Base-by-base conservation (phyloP, 164 flowering plant genomes). In the Chimonanthus praecox region DNA sequence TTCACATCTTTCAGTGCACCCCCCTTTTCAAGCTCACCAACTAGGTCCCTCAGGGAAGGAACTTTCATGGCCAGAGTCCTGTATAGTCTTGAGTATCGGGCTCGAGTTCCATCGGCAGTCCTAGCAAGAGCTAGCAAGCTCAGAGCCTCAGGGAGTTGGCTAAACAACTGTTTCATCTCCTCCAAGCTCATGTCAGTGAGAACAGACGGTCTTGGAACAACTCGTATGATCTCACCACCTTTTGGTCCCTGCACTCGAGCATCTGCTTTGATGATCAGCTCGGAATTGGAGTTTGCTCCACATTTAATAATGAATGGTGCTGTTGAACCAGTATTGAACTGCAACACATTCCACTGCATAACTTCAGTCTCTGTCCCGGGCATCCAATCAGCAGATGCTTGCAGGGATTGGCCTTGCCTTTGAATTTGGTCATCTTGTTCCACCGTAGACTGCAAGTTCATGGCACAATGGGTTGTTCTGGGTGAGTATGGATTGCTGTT, bases 101-200 rank as follows among this genome's bases (percentile, higher is more conserved):
- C 99, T 49, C 98, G 87, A 6, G 98, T 93, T n/a, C 97, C 97
- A 74, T 95, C 99, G 4, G 95, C 90, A 7, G 99, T 95, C 77
- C 95, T 88, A 64, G 98, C 98, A 13, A 93, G 81, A 68, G 98
- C 92, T 68, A 95, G 89, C 82, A 89, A 85, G 83, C 94, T 90
- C n/a, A 95, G 78, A 71, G 99, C 92, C 80, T 93, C 97, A 0
- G 98, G 99, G 4, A 95, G 89, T 67, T 90, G 87, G 48, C 87
- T 75, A 79, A 95, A 93, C 47, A 89, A 81, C 49, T 88, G 86
- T 80, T 93, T 95, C 78, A 95, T 90, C 67, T 90, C 98, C 68
- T 95, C 99, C 87, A 95, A 79, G 77, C 80, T 89, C 96, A 85
- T 84, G 51, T 87, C 88, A 74, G 91, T 91, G 46, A 95, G 76